Conservation (phyloP, 331 rosid genomes). For the Erythrophleum ivorense region DNA sequence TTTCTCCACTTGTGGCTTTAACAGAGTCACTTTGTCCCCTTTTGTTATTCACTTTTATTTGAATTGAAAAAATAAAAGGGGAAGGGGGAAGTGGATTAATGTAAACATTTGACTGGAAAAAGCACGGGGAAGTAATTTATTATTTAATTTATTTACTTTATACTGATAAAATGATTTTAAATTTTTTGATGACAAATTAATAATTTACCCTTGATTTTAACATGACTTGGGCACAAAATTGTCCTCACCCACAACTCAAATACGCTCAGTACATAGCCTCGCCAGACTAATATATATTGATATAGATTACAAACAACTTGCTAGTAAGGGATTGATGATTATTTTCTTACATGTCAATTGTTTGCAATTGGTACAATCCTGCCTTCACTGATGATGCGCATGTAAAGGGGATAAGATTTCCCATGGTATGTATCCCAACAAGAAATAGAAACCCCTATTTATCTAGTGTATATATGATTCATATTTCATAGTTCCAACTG, state of each 20-base stretch:
- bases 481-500: too few species aligned
- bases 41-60: too few species aligned
- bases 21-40: too few species aligned
- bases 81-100: not conserved
- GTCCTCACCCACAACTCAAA: not conserved
- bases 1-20: too few species aligned
- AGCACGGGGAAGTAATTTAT: not conserved
- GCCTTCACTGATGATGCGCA: constrained; percentile 27
- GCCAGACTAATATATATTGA: not conserved
- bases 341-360: constrained; percentile 42
- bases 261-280: too few species aligned
- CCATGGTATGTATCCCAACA: constrained; percentile 34
- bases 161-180: too few species aligned
- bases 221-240: not conserved
- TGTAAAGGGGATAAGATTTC: constrained; percentile 31
- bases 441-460: constrained; percentile 31
- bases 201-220: not conserved
- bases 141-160: not conserved
- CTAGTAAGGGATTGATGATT: constrained; percentile 37
- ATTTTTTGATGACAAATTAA: not conserved
- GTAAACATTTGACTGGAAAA: not conserved
- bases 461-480: not conserved
- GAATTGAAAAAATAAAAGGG: too few species aligned
- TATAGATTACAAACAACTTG: constrained; percentile 27
- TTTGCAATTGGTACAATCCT: constrained; percentile 44